Conservation (phyloP, 1,284 basidiomycete species). For the Sanghuangporus baumii region DNA sequence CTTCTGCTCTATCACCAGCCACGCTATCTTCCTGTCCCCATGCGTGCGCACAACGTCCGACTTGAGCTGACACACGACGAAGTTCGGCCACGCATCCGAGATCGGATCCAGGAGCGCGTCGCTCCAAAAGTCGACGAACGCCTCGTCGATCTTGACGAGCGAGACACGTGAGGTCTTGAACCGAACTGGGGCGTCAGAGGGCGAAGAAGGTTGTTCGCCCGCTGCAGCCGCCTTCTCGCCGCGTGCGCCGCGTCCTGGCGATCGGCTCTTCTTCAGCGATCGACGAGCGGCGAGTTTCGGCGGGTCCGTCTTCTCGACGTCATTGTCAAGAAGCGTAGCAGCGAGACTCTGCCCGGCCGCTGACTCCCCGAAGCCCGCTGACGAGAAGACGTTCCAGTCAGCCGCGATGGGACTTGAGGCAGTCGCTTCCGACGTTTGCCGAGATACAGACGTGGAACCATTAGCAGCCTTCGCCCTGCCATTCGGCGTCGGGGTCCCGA, state of each 20-base stretch:
- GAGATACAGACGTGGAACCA: conserved; percentile 6
- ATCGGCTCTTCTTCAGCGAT: conserved; percentile 27
- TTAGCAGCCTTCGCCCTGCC: conserved; percentile 8
- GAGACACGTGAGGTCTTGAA: conserved; percentile 41
- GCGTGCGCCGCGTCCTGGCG: conserved; percentile 3
- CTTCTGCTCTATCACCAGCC: conserved; percentile 62
- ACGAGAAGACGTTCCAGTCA: conserved; percentile 47
- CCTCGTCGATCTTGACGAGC: conserved; percentile 61
- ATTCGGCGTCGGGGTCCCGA: not conserved
- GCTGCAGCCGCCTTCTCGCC: not conserved
- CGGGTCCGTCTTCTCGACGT: conserved; percentile 55
- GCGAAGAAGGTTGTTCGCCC: conserved; percentile 19
- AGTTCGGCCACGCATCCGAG: conserved; percentile 54
- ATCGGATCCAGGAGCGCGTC: conserved; percentile 65
- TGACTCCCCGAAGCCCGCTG: conserved; percentile 53
- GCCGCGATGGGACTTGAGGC: conserved; percentile 18
- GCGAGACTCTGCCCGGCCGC: conserved; percentile 42
- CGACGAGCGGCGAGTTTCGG: conserved; percentile 24
- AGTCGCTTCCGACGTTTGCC: conserved; percentile 10
- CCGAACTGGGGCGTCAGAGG: conserved; percentile 17
- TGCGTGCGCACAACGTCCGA: conserved; percentile 19
- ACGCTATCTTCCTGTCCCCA: conserved; percentile 37
- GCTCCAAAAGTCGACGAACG: conserved; percentile 73
- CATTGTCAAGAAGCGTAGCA: conserved; percentile 50
- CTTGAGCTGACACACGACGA: conserved; percentile 63